Conservation (phyloP, 352 stramenopile species). For the Phytophthora sp. region DNA sequence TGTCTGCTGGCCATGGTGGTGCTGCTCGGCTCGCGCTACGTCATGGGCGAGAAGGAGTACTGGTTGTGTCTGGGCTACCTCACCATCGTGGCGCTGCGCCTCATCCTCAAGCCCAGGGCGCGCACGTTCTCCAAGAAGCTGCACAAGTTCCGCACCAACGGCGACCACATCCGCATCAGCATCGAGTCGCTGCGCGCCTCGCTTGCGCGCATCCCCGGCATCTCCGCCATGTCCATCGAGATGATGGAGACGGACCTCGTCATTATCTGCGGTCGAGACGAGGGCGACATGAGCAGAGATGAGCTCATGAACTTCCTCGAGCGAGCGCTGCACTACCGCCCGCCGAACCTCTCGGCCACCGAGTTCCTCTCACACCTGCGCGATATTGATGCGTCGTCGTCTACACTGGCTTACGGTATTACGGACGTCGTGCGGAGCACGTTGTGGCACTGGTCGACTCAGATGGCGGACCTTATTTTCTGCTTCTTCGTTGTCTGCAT, state of each 20-base stretch:
- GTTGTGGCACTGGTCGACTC: slow-evolving; percentile 87
- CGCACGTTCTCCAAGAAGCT: slow-evolving; percentile 89
- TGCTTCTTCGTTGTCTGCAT: slow-evolving; percentile 85
- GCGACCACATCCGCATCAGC: slow-evolving; percentile 86
- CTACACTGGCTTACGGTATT: slow-evolving; percentile 73
- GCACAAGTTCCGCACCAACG: slow-evolving; percentile 87
- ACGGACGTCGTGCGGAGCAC: slow-evolving; percentile 81
- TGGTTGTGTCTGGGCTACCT: slow-evolving; percentile 77
- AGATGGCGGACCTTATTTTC: slow-evolving; percentile 72
- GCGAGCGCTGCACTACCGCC: slow-evolving; percentile 80
- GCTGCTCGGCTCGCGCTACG: slow-evolving; percentile 56
- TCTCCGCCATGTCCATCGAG: slow-evolving; percentile 83
- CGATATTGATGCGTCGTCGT: slow-evolving; percentile 86
- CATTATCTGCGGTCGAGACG: slow-evolving; percentile 87
- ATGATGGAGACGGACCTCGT: slow-evolving; percentile 91
- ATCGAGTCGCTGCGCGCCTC: slow-evolving; percentile 86
- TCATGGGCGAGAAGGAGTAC: slow-evolving; percentile 68
- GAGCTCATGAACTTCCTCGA: slow-evolving; percentile 91
- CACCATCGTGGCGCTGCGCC: slow-evolving; percentile 63
- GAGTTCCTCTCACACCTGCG: slow-evolving; percentile 85
- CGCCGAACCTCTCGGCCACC: slow-evolving; percentile 71
- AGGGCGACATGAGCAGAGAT: slow-evolving; percentile 85
- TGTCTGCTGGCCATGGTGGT: slow-evolving; percentile 73
- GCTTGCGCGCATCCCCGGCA: slow-evolving; percentile 79
- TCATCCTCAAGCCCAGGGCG: slow-evolving; percentile 87